Conservation (phyloP, 2,329 filamentous ascomycete species). For the Zymoseptoria tritici region DNA sequence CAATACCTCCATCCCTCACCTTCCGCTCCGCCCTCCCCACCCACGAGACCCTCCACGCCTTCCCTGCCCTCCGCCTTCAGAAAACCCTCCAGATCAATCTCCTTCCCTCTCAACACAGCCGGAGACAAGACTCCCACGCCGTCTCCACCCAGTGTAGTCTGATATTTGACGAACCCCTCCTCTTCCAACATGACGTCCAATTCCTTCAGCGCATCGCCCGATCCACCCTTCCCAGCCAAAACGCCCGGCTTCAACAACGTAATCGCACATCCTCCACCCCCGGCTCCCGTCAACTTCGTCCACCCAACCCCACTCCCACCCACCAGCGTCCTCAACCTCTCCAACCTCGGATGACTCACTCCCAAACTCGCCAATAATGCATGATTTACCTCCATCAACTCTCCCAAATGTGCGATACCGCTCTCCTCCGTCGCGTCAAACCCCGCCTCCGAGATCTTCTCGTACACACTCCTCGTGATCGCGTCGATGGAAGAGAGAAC, state of each 20-base stretch:
- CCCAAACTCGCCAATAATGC: constrained; percentile 84
- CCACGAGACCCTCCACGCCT: constrained; percentile 80
- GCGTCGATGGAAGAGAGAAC: constrained; percentile 82
- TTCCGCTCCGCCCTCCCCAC: constrained; percentile 31
- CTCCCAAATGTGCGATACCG: constrained; percentile 66
- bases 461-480: constrained; percentile 54
- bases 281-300: constrained; percentile 95
- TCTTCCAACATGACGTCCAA: constrained; percentile 54
- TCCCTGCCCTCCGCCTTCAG: constrained; percentile 75
- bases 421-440: constrained; percentile 60
- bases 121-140: constrained; percentile 93
- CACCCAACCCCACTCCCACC: constrained; percentile 86
- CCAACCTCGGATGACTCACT: constrained; percentile 87
- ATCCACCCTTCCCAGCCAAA: constrained; percentile 10
- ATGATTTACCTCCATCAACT: constrained; percentile 90
- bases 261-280: constrained; percentile 92
- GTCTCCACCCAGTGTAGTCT: constrained; percentile 84
- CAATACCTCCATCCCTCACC: constrained; percentile 32
- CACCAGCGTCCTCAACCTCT: constrained; percentile 83
- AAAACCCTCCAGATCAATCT: constrained; percentile 87
- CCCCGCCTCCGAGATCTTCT: constrained; percentile 47
- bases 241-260: constrained; percentile 68
- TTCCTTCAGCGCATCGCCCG: constrained; percentile 1
- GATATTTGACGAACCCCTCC: constrained; percentile 71
- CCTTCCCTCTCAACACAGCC: constrained; percentile 82